Evolutionary conservation across 331 rosid species (phyloP), one percentile per base, ranked within the genome.

Genomic region (Cydonia oblonga): DNA sequence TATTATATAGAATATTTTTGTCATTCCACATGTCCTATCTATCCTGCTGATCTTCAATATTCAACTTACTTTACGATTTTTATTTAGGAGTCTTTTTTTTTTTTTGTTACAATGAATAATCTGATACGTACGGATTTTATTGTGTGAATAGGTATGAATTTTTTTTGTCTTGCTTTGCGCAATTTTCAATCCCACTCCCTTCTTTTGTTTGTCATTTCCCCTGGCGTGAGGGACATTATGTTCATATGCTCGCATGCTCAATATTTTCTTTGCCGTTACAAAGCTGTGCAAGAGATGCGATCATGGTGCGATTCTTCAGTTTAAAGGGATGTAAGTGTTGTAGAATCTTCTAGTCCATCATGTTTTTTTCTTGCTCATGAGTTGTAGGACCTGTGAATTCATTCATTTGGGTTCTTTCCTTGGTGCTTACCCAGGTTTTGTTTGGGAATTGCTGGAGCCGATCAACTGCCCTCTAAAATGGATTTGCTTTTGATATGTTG

Each of bases 171-270:
- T 25, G 10, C 70, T 77, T 60, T 68, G 73, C 75, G 0, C 80
- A 62, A 42, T 58, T 78, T 54, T 61, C 18, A 78, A 33, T 61
- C 65, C 77, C 72, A 2, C 19, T 79, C 77, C 73, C 66, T 69
- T 70, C 67, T 64, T 68, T 67, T 80, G 72, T 76, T 82, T 79
- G 23, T 76, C 74, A 9, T 82, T 69, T 75, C 68, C 68, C 46
- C 52, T 80, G 86, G 85, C 68, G 77, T 82, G 84, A 85, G 84
- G 86, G 82, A 81, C 83, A 84, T 72, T 69, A 75, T 78, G 84
- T 44, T 7, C 87, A 79, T 72, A 76, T 56, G 84, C 74, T 83
- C 75, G 81, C 85, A 54, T 83, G 87, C 73, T 76, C 80, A 79
- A 28, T 56, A 77, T 75, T 70, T 72, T 72, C 79, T 77, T 81